Conservation (phyloP, 495 filamentous ascomycete species). For the Xylaria intraflava region DNA sequence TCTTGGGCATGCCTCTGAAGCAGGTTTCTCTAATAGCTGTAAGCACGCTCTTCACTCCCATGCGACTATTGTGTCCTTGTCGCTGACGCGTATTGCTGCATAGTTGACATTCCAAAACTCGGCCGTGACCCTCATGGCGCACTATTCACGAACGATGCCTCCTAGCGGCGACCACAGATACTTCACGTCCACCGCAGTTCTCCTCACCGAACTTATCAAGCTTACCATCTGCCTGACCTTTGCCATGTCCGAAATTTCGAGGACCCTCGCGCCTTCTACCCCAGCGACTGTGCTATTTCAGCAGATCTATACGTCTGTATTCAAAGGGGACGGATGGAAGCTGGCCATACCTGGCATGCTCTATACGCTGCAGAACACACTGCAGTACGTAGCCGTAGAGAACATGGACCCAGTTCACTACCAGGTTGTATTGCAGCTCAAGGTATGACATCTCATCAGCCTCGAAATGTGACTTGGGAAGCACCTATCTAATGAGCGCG, state of each 20-base stretch:
- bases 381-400: conserved; percentile 87
- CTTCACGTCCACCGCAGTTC: conserved; percentile 87
- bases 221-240: conserved; percentile 78
- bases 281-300: conserved; percentile 73
- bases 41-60: conserved; percentile 20
- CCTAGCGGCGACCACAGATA: conserved; percentile 75
- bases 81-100: conserved; percentile 16
- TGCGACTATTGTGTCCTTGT: neutral
- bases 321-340: conserved; percentile 95
- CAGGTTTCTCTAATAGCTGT: conserved; percentile 74
- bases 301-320: conserved; percentile 71
- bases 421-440: conserved; percentile 87
- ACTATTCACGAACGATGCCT: conserved; percentile 92
- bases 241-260: conserved; percentile 78
- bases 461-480: neutral
- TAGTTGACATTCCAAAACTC: conserved; percentile 79
- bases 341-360: conserved; percentile 81
- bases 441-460: conserved; percentile 32
- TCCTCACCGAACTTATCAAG: conserved; percentile 90
- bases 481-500: neutral
- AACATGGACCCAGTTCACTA: conserved; percentile 90
- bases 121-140: conserved; percentile 72
- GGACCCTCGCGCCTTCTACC: conserved; percentile 63
- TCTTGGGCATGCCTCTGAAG: conserved; percentile 66
- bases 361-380: conserved; percentile 82